These are phyloP conservation scores for Cardamine chenopodiifolia DNA, from an alignment of 345 rosid species.

Conservation along the genomic window DNA sequence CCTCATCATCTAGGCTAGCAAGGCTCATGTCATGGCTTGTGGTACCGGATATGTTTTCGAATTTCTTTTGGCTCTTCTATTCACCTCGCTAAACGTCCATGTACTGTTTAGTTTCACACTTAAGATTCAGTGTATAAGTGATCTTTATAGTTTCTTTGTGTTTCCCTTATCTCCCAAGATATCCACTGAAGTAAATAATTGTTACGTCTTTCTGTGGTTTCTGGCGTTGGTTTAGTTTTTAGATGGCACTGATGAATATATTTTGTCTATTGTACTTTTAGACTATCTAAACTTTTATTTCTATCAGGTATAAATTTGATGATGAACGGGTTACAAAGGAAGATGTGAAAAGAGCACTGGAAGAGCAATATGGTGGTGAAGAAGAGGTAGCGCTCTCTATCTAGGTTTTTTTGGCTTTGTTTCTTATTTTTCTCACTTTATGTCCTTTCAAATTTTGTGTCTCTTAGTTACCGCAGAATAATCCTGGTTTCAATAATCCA, in stretches of 20 bases:
- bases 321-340: conserved; percentile 99
- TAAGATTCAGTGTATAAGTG: conserved; percentile 16
- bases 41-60: background rate
- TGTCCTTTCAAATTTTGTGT: conserved; percentile 28
- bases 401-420: conserved; percentile 24
- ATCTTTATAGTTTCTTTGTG: conserved; percentile 4
- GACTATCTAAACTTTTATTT: conserved; percentile 22
- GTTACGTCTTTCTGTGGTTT: conserved; percentile 7
- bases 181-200: background rate
- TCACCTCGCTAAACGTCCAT: background rate
- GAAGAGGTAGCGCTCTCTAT: conserved; percentile 73
- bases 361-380: conserved; percentile 99
- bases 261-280: background rate
- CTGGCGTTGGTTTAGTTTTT: conserved; percentile 14
- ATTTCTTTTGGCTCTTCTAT: conserved; percentile 18
- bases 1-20: conserved; percentile 29
- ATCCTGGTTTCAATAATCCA: conserved; percentile 90
- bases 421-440: conserved; percentile 12
- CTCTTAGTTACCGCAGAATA: conserved; percentile 77
- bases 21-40: conserved; percentile 18
- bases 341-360: conserved; percentile 85
- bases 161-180: conserved; percentile 14
- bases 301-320: conserved; percentile 86
- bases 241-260: conserved; percentile 14
- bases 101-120: background rate